Conservation (phyloP, 2,329 filamentous ascomycete genomes). For the Alternaria brassicicola region DNA sequence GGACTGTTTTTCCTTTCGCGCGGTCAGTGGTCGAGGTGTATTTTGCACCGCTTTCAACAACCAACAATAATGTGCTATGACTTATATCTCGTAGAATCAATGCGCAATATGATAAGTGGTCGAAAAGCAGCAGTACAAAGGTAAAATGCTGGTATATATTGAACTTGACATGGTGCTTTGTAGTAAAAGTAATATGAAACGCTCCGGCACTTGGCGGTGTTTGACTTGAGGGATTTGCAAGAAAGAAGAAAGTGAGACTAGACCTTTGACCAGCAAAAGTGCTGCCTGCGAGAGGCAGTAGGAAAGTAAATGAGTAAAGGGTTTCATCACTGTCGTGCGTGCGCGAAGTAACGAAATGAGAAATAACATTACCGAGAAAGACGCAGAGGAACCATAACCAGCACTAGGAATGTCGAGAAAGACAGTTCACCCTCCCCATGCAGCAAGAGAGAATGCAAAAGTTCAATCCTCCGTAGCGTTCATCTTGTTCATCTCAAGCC, state of each 20-base stretch:
- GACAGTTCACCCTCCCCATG: too few relatives aligned
- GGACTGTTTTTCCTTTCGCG: not conserved
- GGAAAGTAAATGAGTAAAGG: not conserved
- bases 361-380: not conserved
- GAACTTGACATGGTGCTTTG: not conserved
- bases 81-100: not conserved
- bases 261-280: not conserved
- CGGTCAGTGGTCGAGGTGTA: not conserved
- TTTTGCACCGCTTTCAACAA: not conserved
- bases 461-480: constrained; percentile 17
- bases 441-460: too few relatives aligned
- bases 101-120: not conserved
- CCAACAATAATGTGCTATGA: not conserved
- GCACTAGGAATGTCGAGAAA: not conserved
- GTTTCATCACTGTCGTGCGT: not conserved
- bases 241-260: not conserved
- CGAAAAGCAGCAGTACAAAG: not conserved
- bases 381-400: not conserved
- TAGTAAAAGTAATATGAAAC: not conserved
- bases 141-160: not conserved
- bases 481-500: constrained; percentile 39
- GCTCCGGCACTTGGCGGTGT: constrained; percentile 20
- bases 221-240: not conserved
- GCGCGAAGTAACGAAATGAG: not conserved
- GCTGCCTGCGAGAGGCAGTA: not conserved